A percentile compares a stretch with the other conserved stretches of the same genome.
These are phyloP conservation scores for Danielia reshetovae DNA, from an alignment of 805 yeast genomes.

Conservation along the genomic window DNA sequence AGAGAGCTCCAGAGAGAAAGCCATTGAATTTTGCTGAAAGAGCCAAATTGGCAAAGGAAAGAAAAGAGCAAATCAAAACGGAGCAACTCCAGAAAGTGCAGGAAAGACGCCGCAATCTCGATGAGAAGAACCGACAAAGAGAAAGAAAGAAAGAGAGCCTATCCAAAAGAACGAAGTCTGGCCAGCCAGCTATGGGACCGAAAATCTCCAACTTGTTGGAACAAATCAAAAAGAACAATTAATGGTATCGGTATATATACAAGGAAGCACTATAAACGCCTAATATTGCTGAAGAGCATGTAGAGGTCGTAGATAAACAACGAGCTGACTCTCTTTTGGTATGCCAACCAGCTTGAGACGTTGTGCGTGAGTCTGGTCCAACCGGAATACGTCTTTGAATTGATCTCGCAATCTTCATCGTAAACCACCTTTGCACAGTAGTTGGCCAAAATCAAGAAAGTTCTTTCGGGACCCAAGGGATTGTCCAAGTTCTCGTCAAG, in stretches of 20 bases:
- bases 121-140: conserved; percentile 37
- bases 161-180: conserved; percentile 55
- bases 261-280: background rate
- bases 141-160: conserved; percentile 38
- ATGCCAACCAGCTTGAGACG: conserved; percentile 29
- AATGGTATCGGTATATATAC: conserved; percentile 1
- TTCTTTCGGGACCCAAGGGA: conserved; percentile 83
- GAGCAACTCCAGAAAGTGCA: conserved; percentile 38
- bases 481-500: conserved; percentile 78
- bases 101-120: conserved; percentile 31
- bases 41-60: conserved; percentile 42
- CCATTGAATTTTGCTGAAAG: conserved; percentile 43
- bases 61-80: conserved; percentile 40
- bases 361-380: conserved; percentile 17
- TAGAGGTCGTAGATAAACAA: conserved; percentile 32
- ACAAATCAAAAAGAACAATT: conserved; percentile 56
- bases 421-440: conserved; percentile 83
- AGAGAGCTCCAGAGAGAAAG: conserved; percentile 13
- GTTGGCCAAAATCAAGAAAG: conserved; percentile 82
- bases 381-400: conserved; percentile 14
- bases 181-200: conserved; percentile 92
- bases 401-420: conserved; percentile 53
- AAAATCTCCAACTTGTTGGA: conserved; percentile 74
- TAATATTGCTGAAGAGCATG: conserved; percentile 18
- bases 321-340: conserved; percentile 28